These are phyloP conservation scores for Ormosia emarginata DNA, from an alignment of 306 rosid species.

Conservation along the genomic window DNA sequence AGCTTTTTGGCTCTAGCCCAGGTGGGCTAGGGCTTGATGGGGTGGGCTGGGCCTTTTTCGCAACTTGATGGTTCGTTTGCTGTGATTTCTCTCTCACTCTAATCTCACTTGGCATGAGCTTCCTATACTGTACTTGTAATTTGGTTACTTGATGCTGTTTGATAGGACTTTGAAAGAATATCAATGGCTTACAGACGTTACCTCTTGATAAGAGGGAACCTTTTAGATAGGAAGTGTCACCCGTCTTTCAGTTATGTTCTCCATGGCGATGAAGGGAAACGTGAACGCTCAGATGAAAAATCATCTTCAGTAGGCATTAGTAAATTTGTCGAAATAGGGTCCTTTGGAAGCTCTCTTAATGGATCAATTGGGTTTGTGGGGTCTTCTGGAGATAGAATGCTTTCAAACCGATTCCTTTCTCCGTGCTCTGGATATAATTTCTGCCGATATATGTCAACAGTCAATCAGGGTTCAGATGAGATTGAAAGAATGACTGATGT, in stretches of 20 bases:
- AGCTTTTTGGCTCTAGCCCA: too few relatives aligned
- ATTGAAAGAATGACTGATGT: slow-evolving; percentile 54
- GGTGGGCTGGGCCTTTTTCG: too few relatives aligned
- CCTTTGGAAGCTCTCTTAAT: too few relatives aligned
- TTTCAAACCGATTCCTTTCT: slow-evolving; percentile 26
- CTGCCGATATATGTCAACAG: slow-evolving; percentile 71
- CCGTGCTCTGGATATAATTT: slow-evolving; percentile 44
- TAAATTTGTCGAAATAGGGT: too few relatives aligned
- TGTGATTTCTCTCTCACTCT: too few relatives aligned
- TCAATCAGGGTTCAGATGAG: slow-evolving; percentile 49
- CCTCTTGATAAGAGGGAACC: slow-evolving; percentile 57
- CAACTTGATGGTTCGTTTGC: too few relatives aligned
- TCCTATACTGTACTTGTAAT: not conserved
- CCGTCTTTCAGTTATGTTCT: slow-evolving; percentile 55
- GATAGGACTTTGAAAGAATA: slow-evolving; percentile 13
- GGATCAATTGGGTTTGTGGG: slow-evolving; percentile 33
- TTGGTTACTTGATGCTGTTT: not conserved
- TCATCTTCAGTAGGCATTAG: slow-evolving; percentile 30
- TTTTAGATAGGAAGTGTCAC: slow-evolving; percentile 50
- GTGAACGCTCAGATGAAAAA: slow-evolving; percentile 20
- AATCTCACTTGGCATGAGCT: too few relatives aligned
- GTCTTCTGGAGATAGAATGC: slow-evolving; percentile 24
- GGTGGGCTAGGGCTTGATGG: too few relatives aligned
- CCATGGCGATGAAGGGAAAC: slow-evolving; percentile 40
- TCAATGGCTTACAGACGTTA: slow-evolving; percentile 80